phyloP scores from a whole-genome alignment of 495 filamentous ascomycete species.

The Lophiostoma macrostomum region DNA sequence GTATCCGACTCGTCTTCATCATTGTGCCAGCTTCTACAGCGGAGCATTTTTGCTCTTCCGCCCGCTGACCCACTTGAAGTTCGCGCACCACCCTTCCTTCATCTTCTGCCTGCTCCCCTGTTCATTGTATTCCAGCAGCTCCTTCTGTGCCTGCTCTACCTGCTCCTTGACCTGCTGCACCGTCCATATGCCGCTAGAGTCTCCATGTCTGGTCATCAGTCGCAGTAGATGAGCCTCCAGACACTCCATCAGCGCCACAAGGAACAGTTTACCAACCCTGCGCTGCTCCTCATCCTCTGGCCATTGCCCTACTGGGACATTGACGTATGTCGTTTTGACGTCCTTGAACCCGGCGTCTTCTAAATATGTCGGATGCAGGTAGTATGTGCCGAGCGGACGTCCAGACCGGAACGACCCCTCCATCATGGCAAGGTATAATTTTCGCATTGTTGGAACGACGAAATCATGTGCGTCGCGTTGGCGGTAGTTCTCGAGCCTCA shows the following conservation, averaged over 20 bases:
- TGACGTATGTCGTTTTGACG: slow-evolving; percentile 51
- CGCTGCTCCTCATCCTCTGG: slow-evolving; percentile 48
- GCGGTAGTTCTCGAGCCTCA: background rate
- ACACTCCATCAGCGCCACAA: slow-evolving; percentile 62
- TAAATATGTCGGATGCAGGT: slow-evolving; percentile 54
- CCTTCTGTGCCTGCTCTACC: slow-evolving; percentile 20
- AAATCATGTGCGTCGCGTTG: background rate
- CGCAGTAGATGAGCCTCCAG: slow-evolving; percentile 62
- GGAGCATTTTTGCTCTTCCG: slow-evolving; percentile 25
- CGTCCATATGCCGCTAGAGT: slow-evolving; percentile 19
- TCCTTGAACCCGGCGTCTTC: slow-evolving; percentile 61
- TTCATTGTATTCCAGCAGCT: slow-evolving; percentile 17
- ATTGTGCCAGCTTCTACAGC: background rate
- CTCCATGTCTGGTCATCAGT: slow-evolving; percentile 50
- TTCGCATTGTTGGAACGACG: slow-evolving; percentile 5
- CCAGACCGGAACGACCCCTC: slow-evolving; percentile 46
- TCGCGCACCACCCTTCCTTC: slow-evolving; percentile 27
- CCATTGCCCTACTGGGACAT: slow-evolving; percentile 61
- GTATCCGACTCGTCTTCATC: background rate
- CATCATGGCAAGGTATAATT: slow-evolving; percentile 17
- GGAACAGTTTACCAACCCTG: slow-evolving; percentile 61
- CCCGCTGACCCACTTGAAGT: slow-evolving; percentile 30
- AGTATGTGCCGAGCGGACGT: slow-evolving; percentile 50
- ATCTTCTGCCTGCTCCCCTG: background rate
- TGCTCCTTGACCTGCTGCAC: slow-evolving; percentile 14